phyloP scores from a whole-genome alignment of 108 stramenopile species.

The Cyclotella atomus region DNA sequence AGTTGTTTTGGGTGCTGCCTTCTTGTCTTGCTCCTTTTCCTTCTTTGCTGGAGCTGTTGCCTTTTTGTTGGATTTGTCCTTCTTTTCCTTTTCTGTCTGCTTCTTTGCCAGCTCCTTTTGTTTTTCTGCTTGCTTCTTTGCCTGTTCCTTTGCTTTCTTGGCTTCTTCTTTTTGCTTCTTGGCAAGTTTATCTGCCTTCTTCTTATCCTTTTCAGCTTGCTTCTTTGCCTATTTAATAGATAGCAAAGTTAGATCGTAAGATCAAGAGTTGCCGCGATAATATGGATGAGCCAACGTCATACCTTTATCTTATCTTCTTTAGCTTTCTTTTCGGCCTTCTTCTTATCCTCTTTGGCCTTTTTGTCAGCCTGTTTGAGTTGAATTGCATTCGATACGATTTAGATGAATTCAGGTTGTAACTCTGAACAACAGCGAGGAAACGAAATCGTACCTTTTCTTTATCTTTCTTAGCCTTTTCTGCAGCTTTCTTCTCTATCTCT shows the following conservation, averaged over 20 bases:
- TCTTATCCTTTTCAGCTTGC: slow-evolving; percentile 3
- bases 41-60: not conserved
- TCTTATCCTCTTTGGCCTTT: slow-evolving; percentile 8
- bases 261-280: no score
- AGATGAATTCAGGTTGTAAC: no score
- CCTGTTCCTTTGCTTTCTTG: slow-evolving; percentile 5
- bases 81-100: slow-evolving; percentile 7
- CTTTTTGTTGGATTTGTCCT: not conserved
- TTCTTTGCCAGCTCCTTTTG: slow-evolving; percentile 2
- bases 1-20: not conserved
- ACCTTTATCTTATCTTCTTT: slow-evolving; percentile 1
- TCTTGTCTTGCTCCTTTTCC: not conserved
- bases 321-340: slow-evolving; percentile 11
- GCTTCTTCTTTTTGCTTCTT: slow-evolving; percentile 1
- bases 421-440: no score
- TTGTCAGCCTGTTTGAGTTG: no score
- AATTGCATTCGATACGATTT: no score
- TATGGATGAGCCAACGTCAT: no score
- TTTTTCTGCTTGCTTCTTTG: slow-evolving; percentile 1
- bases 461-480: not conserved
- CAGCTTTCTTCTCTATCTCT: slow-evolving; percentile 2
- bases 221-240: no score
- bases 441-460: no score
- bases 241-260: no score
- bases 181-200: slow-evolving; percentile 11